Conservation (phyloP, 1,139 yeast genomes). For the Yamadazyma dendronema region DNA sequence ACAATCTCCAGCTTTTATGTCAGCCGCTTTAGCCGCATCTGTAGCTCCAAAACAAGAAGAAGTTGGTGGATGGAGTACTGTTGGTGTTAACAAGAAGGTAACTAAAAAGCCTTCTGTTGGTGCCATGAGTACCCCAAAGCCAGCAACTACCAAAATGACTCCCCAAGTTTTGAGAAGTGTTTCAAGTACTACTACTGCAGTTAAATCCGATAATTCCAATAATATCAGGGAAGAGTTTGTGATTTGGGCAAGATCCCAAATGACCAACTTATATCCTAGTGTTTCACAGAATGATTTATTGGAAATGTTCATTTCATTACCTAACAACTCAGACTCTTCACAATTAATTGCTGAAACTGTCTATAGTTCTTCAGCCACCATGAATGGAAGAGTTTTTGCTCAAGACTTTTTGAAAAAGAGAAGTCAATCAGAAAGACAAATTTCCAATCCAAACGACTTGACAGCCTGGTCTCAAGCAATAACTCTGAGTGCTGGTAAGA, state of each 20-base stretch:
- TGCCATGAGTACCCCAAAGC: slow-evolving; percentile 7
- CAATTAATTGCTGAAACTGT: slow-evolving; percentile 92
- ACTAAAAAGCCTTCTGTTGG: slow-evolving; percentile 22
- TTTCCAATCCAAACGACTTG: slow-evolving; percentile 47
- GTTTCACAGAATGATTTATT: slow-evolving; percentile 76
- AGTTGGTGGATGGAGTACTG: slow-evolving; percentile 45
- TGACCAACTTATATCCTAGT: slow-evolving; percentile 70
- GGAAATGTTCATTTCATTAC: slow-evolving; percentile 77
- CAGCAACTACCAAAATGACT: slow-evolving; percentile 17
- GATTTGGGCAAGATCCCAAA: slow-evolving; percentile 78
- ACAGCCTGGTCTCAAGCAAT: slow-evolving; percentile 70
- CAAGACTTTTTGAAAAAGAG: slow-evolving; percentile 83
- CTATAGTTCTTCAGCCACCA: slow-evolving; percentile 83
- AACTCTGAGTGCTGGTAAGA: slow-evolving; percentile 44
- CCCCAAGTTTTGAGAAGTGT: slow-evolving; percentile 50
- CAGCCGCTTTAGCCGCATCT: slow-evolving; percentile 20
- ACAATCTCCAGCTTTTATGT: slow-evolving; percentile 21
- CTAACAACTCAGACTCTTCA: slow-evolving; percentile 64
- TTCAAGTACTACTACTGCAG: slow-evolving; percentile 33
- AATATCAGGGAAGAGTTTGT: slow-evolving; percentile 64
- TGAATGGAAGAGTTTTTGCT: slow-evolving; percentile 96
- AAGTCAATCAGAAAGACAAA: slow-evolving; percentile 61
- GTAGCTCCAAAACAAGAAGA: slow-evolving; percentile 34
- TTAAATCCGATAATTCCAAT: slow-evolving; percentile 27
- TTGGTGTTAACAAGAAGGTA: slow-evolving; percentile 22